phyloP scores from a whole-genome alignment of 176 grass and related monocot species.

The Microstegium vimineum region DNA sequence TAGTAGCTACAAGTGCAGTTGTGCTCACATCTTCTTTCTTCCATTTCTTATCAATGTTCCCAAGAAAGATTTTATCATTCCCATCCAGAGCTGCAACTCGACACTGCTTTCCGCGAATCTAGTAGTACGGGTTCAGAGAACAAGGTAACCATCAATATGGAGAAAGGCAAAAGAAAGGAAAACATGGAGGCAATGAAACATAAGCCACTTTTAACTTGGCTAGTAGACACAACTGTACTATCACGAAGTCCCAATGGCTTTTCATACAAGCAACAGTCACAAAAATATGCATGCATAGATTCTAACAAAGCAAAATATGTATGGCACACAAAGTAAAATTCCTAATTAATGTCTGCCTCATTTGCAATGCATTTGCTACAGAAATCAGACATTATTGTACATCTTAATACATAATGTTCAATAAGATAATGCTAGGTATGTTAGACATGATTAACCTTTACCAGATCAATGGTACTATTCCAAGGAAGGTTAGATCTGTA shows the following conservation, averaged over 20 bases:
- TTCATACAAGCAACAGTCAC: background rate
- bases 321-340: background rate
- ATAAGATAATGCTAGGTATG: background rate
- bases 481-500: background rate
- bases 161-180: background rate
- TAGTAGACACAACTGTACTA: background rate
- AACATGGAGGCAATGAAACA: background rate
- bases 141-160: constrained; percentile 19
- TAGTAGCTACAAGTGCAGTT: background rate
- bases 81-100: constrained; percentile 46
- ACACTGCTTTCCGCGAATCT: constrained; percentile 63
- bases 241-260: background rate
- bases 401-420: background rate
- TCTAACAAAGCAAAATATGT: background rate
- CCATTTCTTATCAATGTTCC: constrained; percentile 65
- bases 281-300: background rate
- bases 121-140: background rate
- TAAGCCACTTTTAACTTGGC: background rate
- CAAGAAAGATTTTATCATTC: constrained; percentile 62
- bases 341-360: background rate
- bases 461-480: background rate
- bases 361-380: background rate
- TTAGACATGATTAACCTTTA: background rate
- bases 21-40: constrained; percentile 69
- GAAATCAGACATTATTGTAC: background rate